phyloP scores from a whole-genome alignment of 805 yeast species.

The Nakazawaea sp. region DNA sequence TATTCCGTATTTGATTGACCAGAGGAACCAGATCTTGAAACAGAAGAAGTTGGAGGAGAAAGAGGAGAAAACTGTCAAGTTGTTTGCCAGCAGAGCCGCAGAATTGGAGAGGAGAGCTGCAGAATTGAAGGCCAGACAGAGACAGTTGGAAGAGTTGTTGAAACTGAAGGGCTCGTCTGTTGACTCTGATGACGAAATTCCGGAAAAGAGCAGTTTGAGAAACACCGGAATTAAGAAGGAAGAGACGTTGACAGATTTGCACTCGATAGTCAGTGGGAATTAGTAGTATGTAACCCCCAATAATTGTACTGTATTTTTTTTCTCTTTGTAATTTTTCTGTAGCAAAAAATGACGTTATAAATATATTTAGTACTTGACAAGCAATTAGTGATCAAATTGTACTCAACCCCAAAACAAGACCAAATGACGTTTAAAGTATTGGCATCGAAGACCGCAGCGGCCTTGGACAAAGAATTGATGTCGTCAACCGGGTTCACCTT shows the following conservation, averaged over 20 bases:
- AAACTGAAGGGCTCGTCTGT: slow-evolving; percentile 18
- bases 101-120: slow-evolving; percentile 71
- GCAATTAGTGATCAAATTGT: neutral
- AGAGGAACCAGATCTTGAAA: slow-evolving; percentile 66
- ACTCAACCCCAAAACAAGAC: neutral
- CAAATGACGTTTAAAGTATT: slow-evolving; percentile 31
- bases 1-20: slow-evolving; percentile 76
- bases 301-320: too few species aligned
- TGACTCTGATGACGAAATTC: slow-evolving; percentile 1
- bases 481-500: slow-evolving; percentile 73
- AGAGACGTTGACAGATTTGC: slow-evolving; percentile 48
- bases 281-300: too few species aligned
- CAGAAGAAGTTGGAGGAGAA: slow-evolving; percentile 75
- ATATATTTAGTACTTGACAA: neutral
- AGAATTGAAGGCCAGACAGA: slow-evolving; percentile 62
- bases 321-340: too few species aligned
- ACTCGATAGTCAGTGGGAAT: slow-evolving; percentile 33
- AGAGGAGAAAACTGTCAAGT: slow-evolving; percentile 72
- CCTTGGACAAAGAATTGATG: slow-evolving; percentile 83
- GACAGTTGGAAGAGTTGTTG: slow-evolving; percentile 36
- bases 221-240: slow-evolving; percentile 31
- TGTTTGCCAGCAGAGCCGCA: slow-evolving; percentile 67
- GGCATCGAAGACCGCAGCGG: slow-evolving; percentile 57
- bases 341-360: too few species aligned
- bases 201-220: neutral